A percentile compares a stretch with the other conserved stretches of the same genome.
These are phyloP conservation scores for Primulina huaijiensis DNA, from an alignment of 257 asterid species.

Conservation along the genomic window DNA sequence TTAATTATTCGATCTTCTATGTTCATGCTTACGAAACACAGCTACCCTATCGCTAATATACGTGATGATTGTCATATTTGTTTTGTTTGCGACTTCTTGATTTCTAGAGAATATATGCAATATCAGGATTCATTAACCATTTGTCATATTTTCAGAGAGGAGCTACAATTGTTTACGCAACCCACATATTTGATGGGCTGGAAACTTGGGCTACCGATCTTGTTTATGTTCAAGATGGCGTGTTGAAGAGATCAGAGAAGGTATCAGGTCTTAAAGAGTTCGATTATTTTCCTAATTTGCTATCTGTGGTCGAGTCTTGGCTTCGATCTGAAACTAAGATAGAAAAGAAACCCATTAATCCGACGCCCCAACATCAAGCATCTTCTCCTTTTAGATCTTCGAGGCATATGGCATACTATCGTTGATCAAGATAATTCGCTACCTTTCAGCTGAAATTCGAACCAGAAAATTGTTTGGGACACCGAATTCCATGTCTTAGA, in stretches of 20 bases:
- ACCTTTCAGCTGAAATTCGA: slow-evolving; percentile 11
- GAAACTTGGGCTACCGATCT: slow-evolving; percentile 94
- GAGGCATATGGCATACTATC: slow-evolving; percentile 89
- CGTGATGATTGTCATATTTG: not conserved
- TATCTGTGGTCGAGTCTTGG: slow-evolving; percentile 87
- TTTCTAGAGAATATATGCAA: not conserved
- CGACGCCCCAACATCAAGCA: slow-evolving; percentile 35
- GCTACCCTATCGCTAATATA: not conserved
- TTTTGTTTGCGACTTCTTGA: not conserved
- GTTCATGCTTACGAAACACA: slow-evolving; percentile 6
- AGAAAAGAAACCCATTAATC: slow-evolving; percentile 50
- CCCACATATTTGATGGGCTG: slow-evolving; percentile 95
- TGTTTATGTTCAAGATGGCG: slow-evolving; percentile 85
- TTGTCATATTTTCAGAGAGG: slow-evolving; percentile 61
- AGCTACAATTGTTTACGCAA: slow-evolving; percentile 89
- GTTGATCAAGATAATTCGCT: slow-evolving; percentile 35
- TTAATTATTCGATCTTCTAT: slow-evolving; percentile 13
- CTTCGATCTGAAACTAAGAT: slow-evolving; percentile 72
- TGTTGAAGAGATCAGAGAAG: slow-evolving; percentile 67
- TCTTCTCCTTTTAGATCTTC: slow-evolving; percentile 77
- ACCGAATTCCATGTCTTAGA: not conserved
- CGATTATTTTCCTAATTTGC: slow-evolving; percentile 56
- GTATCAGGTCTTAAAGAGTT: slow-evolving; percentile 62
- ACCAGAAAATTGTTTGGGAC: not conserved
- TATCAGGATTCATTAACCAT: not conserved